phyloP scores from a whole-genome alignment of 257 asterid genomes.

The Perilla frutescens region DNA sequence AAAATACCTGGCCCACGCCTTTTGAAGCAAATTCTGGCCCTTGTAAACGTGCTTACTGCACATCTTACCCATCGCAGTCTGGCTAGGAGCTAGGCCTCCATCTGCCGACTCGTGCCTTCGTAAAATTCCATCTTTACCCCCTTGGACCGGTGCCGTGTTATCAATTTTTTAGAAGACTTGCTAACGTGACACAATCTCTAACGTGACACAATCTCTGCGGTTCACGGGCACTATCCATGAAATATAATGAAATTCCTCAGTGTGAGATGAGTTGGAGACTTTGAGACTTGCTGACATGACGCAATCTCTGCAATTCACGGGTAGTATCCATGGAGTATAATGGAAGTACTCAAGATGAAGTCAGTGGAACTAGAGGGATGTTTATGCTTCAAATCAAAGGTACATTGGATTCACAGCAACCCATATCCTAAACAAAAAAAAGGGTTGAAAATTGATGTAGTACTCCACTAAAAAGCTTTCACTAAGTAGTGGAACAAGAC shows the following conservation, averaged over 20 bases:
- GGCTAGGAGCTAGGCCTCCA: not conserved
- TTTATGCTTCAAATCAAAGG: constrained; percentile 21
- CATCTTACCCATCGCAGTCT: not conserved
- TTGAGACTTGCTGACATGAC: too few species aligned
- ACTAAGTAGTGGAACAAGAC: constrained; percentile 7
- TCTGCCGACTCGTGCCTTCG: too few species aligned
- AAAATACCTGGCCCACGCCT: not conserved
- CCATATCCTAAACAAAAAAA: constrained; percentile 6
- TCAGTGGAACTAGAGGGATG: not conserved
- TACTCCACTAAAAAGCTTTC: not conserved
- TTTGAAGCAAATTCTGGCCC: not conserved
- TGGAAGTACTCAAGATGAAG: too few species aligned
- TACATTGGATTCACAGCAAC: constrained; percentile 25
- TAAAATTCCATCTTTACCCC: too few species aligned
- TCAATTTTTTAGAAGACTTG: too few species aligned
- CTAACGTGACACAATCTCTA: too few species aligned
- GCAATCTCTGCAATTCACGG: too few species aligned
- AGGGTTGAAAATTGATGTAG: constrained; percentile 2
- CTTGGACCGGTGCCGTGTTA: too few species aligned
- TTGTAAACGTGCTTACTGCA: not conserved
- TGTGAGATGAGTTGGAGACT: not conserved
- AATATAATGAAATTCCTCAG: not conserved
- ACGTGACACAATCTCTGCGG: too few species aligned
- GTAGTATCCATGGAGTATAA: too few species aligned
- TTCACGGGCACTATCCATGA: too few species aligned